Conservation (phyloP, 179 eudicot genomes). For the Heliamphora ciliata region DNA sequence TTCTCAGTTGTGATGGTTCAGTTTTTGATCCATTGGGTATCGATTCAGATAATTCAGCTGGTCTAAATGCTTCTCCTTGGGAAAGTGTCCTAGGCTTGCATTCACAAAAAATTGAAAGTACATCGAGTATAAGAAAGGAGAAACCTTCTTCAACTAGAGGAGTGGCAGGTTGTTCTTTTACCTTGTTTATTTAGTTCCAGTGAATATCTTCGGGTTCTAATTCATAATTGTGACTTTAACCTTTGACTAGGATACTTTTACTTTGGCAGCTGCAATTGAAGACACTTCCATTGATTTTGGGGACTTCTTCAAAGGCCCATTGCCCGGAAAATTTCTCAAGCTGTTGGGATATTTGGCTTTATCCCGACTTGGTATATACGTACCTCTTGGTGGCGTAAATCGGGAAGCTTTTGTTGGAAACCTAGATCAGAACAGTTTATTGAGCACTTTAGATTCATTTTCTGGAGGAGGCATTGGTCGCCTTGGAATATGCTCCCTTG, state of each 20-base stretch:
- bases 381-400: slow-evolving; percentile 97
- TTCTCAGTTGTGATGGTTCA: slow-evolving; percentile 44
- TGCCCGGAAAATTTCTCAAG: slow-evolving; percentile 90
- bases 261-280: slow-evolving; percentile 90
- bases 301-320: slow-evolving; percentile 98
- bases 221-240: slow-evolving; percentile 18
- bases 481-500: slow-evolving; percentile 95
- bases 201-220: not conserved
- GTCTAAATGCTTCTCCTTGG: slow-evolving; percentile 50
- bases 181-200: not conserved
- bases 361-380: slow-evolving; percentile 89
- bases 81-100: slow-evolving; percentile 42
- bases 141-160: slow-evolving; percentile 68
- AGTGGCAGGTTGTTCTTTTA: slow-evolving; percentile 59
- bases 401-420: slow-evolving; percentile 91
- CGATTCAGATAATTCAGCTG: slow-evolving; percentile 40
- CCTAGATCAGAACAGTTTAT: slow-evolving; percentile 78
- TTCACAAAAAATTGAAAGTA: slow-evolving; percentile 55
- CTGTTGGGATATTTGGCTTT: slow-evolving; percentile 79
- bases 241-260: slow-evolving; percentile 37
- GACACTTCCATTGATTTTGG: slow-evolving; percentile 93
- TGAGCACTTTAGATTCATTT: slow-evolving; percentile 90
- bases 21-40: slow-evolving; percentile 85
- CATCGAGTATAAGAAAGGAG: slow-evolving; percentile 63
- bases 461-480: slow-evolving; percentile 99